Percentiles rank a stretch among this genome's conserved stretches.
These are phyloP conservation scores for Boletus sp. DNA, from an alignment of 1,284 basidiomycete genomes.

Conservation along the genomic window DNA sequence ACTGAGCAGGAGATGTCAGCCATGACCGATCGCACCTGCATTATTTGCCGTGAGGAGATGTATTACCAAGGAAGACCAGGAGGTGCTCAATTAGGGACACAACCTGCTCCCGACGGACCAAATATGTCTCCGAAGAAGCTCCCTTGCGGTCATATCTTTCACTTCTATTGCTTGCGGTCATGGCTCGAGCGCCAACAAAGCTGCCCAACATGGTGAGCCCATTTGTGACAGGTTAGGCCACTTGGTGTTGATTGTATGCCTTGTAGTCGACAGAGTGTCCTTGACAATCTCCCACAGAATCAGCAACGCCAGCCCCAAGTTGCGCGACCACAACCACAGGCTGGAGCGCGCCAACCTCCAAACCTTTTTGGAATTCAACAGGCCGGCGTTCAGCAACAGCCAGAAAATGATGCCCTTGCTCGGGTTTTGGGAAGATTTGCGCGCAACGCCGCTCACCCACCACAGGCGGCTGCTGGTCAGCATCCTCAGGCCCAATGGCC, in stretches of 20 bases:
- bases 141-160: constrained; percentile 96
- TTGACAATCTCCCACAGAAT: constrained; percentile 48
- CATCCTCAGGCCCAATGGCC: constrained; percentile 20
- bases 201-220: constrained; percentile 91
- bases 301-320: constrained; percentile 34
- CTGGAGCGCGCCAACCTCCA: constrained; percentile 28
- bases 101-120: constrained; percentile 58
- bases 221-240: constrained; percentile 3
- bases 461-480: constrained; percentile 19
- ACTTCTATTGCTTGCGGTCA: constrained; percentile 93
- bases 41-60: constrained; percentile 99
- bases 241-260: constrained; percentile 15
- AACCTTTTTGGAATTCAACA: constrained; percentile 30
- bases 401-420: constrained; percentile 35
- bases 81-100: constrained; percentile 31
- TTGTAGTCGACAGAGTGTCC: constrained; percentile 77
- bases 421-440: constrained; percentile 51
- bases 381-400: constrained; percentile 30
- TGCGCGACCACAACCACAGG: constrained; percentile 36
- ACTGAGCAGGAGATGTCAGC: constrained; percentile 77
- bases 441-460: constrained; percentile 36
- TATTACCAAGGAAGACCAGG: constrained; percentile 39
- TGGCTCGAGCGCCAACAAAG: constrained; percentile 97
- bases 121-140: constrained; percentile 97
- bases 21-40: constrained; percentile 89